Conservation (phyloP, 164 flowering plant species). For the Vitis labrusca region DNA sequence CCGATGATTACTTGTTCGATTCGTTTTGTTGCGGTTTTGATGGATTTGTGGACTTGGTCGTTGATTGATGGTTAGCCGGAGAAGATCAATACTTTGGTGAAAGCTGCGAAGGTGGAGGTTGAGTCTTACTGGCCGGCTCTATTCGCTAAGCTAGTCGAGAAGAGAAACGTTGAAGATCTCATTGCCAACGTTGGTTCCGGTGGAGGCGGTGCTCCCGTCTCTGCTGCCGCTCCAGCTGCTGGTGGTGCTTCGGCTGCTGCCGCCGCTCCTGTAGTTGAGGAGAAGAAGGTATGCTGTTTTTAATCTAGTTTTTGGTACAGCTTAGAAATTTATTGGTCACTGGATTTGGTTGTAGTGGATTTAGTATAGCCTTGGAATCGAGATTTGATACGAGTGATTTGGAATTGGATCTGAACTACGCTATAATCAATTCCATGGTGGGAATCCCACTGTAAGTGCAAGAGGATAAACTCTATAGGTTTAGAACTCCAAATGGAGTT, state of each 20-base stretch:
- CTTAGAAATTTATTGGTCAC: too few relatives aligned
- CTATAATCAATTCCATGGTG: too few relatives aligned
- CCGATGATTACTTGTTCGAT: background rate
- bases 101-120: constrained; percentile 25
- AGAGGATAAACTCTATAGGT: too few relatives aligned
- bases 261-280: constrained; percentile 28
- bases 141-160: constrained; percentile 43
- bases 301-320: too few relatives aligned
- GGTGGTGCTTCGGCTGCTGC: constrained; percentile 25
- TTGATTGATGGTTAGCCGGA: constrained; percentile 22
- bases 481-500: too few relatives aligned
- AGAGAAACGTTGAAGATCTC: constrained; percentile 37
- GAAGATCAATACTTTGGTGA: constrained; percentile 35
- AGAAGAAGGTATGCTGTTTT: constrained; percentile 17
- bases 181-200: constrained; percentile 30
- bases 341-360: too few relatives aligned
- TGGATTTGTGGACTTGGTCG: background rate
- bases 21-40: background rate
- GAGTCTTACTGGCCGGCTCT: constrained; percentile 48
- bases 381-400: too few relatives aligned
- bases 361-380: too few relatives aligned
- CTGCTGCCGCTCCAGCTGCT: constrained; percentile 19
- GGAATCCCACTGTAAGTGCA: too few relatives aligned
- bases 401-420: too few relatives aligned
- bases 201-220: constrained; percentile 27